Percentiles rank a stretch among this genome's conserved stretches.
These are phyloP conservation scores for Cryptococcus sp. DNA, from an alignment of 1,284 basidiomycete species.

Conservation along the genomic window DNA sequence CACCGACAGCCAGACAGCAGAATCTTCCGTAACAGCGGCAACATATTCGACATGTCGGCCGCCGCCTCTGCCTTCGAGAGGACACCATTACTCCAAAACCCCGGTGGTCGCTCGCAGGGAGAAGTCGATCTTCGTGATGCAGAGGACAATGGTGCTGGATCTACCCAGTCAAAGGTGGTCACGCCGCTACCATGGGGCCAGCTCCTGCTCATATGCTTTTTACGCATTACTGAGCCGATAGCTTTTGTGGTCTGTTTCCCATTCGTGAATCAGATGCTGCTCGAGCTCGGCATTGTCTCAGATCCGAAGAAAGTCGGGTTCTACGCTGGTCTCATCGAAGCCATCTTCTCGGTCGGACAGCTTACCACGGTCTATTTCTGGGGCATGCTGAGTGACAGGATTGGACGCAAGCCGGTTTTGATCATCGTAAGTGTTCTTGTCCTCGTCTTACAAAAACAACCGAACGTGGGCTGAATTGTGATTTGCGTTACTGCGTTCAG, in stretches of 20 bases:
- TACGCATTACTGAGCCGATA: constrained; percentile 42
- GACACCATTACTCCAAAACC: too few species aligned
- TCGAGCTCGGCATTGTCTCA: constrained; percentile 36
- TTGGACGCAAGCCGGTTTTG: constrained; percentile 42
- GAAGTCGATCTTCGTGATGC: too few species aligned
- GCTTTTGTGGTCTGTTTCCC: constrained; percentile 39
- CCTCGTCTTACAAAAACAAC: not conserved
- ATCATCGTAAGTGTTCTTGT: constrained; percentile 28
- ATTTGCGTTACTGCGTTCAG: constrained; percentile 4
- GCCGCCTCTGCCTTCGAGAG: too few species aligned
- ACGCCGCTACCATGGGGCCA: constrained; percentile 42
- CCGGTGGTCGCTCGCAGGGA: too few species aligned
- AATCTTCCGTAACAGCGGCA: too few species aligned
- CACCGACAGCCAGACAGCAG: too few species aligned
- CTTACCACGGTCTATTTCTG: constrained; percentile 44
- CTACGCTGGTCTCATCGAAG: constrained; percentile 43
- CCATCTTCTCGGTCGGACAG: constrained; percentile 40
- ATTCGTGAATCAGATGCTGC: constrained; percentile 44
- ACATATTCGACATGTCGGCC: too few species aligned
- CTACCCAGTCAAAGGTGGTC: not conserved
- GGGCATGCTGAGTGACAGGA: constrained; percentile 37
- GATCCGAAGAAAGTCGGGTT: constrained; percentile 39
- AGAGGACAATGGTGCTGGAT: too few species aligned
- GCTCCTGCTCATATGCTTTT: constrained; percentile 36
- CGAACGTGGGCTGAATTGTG: not conserved